phyloP scores from a whole-genome alignment of 345 rosid species.

The Arabidopsis thaliana region TAIR10.1 NC_003076.8:3577501-3578000 shows the following conservation, averaged over 20 bases:
- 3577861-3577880: not conserved
- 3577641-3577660: conserved; percentile 33
- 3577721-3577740: conserved; percentile 34
- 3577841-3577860: not conserved
- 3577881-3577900: not conserved
- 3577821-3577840: conserved; percentile 43
- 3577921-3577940: conserved; percentile 23
- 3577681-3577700: not conserved
- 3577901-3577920: conserved; percentile 1
- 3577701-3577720: conserved; percentile 12
- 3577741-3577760: conserved; percentile 32
- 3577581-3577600: conserved; percentile 52
- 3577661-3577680: not conserved
- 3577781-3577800: conserved; percentile 21
- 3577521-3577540: conserved; percentile 43
- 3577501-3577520: conserved; percentile 44
- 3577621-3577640: conserved; percentile 35
- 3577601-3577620: conserved; percentile 45
- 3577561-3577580: conserved; percentile 61
- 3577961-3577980: not conserved
- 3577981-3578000: conserved; percentile 15
- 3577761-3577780: conserved; percentile 30
- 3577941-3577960: not conserved
- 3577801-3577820: conserved; percentile 49
- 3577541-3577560: conserved; percentile 46